These are phyloP conservation scores for Taiwanofungus camphoratus DNA, from an alignment of 1,284 basidiomycete genomes.

Conservation along the genomic window DNA sequence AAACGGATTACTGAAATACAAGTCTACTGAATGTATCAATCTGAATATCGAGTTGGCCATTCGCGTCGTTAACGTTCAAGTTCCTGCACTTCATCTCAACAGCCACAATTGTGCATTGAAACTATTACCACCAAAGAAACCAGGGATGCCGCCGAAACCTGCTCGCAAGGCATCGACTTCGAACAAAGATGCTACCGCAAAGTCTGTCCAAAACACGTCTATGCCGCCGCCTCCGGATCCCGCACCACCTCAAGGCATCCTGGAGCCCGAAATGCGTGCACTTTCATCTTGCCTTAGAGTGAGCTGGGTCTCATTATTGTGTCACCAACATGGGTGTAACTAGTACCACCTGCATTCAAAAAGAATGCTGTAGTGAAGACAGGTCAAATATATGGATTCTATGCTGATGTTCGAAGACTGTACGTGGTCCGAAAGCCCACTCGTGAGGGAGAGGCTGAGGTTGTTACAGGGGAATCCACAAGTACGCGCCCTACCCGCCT, in stretches of 20 bases:
- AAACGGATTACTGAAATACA: too few relatives aligned
- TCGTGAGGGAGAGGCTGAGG: not conserved
- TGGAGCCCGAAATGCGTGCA: constrained; percentile 59
- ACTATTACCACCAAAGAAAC: not conserved
- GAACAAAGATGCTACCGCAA: constrained; percentile 18
- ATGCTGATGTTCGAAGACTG: constrained; percentile 58
- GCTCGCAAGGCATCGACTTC: constrained; percentile 20
- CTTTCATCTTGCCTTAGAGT: constrained; percentile 55
- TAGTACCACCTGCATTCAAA: too few relatives aligned
- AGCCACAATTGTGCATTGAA: too few relatives aligned
- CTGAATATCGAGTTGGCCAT: too few relatives aligned
- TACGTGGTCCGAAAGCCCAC: constrained; percentile 27
- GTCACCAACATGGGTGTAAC: not conserved
- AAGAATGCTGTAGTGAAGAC: constrained; percentile 66
- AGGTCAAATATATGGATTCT: constrained; percentile 63
- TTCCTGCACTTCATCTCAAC: too few relatives aligned
- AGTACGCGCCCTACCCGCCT: constrained; percentile 58
- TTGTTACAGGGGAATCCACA: constrained; percentile 42
- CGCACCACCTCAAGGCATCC: constrained; percentile 36
- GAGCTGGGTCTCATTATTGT: constrained; percentile 8
- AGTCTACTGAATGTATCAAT: too few relatives aligned
- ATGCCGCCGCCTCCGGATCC: constrained; percentile 62
- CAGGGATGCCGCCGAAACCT: constrained; percentile 28
- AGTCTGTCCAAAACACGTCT: constrained; percentile 26
- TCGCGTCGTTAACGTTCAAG: too few relatives aligned